Percentiles rank a stretch among this genome's conserved stretches.
Conservation (phyloP, 1,284 basidiomycete species). For the Malassezia pachydermatis region DNA sequence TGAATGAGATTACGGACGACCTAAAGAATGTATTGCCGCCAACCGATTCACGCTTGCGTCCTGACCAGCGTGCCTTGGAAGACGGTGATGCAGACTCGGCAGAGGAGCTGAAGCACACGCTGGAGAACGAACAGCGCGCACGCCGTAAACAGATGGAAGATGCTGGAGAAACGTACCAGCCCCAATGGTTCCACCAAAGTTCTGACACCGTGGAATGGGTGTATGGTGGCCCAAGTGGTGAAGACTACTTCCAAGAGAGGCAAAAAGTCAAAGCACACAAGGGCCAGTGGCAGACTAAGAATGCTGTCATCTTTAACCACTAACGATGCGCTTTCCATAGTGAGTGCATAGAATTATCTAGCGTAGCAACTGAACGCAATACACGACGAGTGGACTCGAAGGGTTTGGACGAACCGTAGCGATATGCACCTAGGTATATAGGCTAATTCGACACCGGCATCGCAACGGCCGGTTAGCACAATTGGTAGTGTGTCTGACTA, state of each 20-base stretch:
- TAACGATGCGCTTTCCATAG: not conserved
- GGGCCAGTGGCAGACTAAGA: not conserved
- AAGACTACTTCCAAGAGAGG: constrained; percentile 25
- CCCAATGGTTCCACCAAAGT: constrained; percentile 37
- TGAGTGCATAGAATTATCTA: not conserved
- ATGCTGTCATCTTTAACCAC: constrained; percentile 1
- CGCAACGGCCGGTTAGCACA: constrained; percentile 21
- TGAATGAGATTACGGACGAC: constrained; percentile 51
- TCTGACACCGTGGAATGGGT: constrained; percentile 25
- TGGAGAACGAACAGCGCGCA: constrained; percentile 57
- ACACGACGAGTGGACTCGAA: too few species aligned
- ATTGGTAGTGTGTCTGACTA: constrained; percentile 26
- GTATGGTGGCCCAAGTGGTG: constrained; percentile 30
- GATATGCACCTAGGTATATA: too few species aligned
- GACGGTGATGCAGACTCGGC: constrained; percentile 67
- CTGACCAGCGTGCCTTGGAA: constrained; percentile 77
- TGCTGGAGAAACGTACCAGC: constrained; percentile 18
- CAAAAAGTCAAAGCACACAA: not conserved
- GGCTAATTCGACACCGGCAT: too few species aligned
- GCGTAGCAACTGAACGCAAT: too few species aligned
- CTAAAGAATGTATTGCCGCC: constrained; percentile 61
- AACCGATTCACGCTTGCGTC: constrained; percentile 73
- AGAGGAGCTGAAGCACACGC: constrained; percentile 62
- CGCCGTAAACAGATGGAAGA: constrained; percentile 50
- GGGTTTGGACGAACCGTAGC: too few species aligned